Evolutionary conservation across 352 stramenopile genomes (phyloP).

Genomic region (Aphanomyces cochlioides): DNA sequence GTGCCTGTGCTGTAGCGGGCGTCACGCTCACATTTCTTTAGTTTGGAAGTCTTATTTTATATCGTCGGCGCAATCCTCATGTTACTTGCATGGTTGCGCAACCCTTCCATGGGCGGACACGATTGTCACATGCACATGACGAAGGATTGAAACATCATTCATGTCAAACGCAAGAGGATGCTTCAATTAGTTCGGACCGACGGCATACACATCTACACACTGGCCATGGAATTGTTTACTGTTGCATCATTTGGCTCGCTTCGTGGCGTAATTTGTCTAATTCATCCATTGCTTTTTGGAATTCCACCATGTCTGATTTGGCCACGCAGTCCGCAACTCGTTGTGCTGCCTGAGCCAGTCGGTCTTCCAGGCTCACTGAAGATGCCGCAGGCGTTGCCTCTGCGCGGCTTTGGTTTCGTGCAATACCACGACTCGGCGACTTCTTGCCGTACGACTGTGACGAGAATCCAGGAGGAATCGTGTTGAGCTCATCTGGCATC

Average conservation of each 20-base stretch:
- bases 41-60: not conserved
- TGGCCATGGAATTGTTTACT: constrained; percentile 34
- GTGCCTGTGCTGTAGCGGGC: constrained; percentile 11
- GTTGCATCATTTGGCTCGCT: constrained; percentile 67
- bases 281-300: constrained; percentile 78
- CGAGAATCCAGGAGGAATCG: not conserved
- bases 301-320: constrained; percentile 75
- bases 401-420: not conserved
- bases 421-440: constrained; percentile 15
- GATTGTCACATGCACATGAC: too few relatives aligned
- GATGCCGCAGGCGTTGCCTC: not conserved
- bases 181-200: not conserved
- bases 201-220: constrained; percentile 8
- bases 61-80: not conserved
- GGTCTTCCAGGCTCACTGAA: constrained; percentile 48
- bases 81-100: too few relatives aligned
- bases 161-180: too few relatives aligned
- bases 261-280: constrained; percentile 75
- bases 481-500: constrained; percentile 4
- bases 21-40: not conserved
- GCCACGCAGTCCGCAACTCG: constrained; percentile 67
- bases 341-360: constrained; percentile 59
- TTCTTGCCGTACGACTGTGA: not conserved
- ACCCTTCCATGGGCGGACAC: too few relatives aligned
- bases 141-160: too few relatives aligned